Evolutionary conservation across 768 basidiomycete genomes (phyloP), one percentile per base, ranked within the genome.

Genomic region (Trametes gibbosa): DNA sequence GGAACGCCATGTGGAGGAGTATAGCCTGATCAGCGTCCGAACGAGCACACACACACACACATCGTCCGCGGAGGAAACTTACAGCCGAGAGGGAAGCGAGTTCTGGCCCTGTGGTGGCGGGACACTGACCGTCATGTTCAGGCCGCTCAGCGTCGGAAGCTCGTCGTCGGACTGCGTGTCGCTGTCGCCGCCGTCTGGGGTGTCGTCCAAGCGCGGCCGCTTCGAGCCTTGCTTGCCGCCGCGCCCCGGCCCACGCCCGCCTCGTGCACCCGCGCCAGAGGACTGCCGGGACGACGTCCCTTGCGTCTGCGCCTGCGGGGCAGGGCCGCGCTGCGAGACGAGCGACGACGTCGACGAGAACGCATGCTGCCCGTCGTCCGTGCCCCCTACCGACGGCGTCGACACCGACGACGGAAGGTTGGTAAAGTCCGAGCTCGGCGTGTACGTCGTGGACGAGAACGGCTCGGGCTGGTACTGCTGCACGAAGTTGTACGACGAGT

Each of bases 1-100:
- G 46, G n/a, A n/a, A 13, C 24, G 23, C 16, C 35, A 53, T 19
- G 37, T 13, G 37, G 48, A 46, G 42, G 47, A 25, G 48, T 37
- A 27, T 48, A 29, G 25, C 53, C 49, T 32, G 53, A 50, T 48
- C 62, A 54, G 56, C 39, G 10, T 25, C 39, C 42, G 25, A 35
- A 13, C 40, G 19, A 17, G 46, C 16, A 19, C 40, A 56, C 25
- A n/a, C n/a, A n/a, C n/a, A n/a, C n/a, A n/a, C n/a, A n/a, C n/a
- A n/a, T n/a, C 50, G 54, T 42, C 21, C 24, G 9, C 35, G 24
- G 50, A 41, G 19, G 21, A 12, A 43, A 65, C 64, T 53, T 41
- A 65, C 64, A 65, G 64, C 48, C 64, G 55, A 23, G 61, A 23
- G 29, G 64, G 61, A 45, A 61, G 59, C 50, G 54, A 56, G 51